Percentiles rank a stretch among this genome's conserved stretches.
Conservation (phyloP, 2,329 filamentous ascomycete genomes). For the Teratosphaeria viscida region DNA sequence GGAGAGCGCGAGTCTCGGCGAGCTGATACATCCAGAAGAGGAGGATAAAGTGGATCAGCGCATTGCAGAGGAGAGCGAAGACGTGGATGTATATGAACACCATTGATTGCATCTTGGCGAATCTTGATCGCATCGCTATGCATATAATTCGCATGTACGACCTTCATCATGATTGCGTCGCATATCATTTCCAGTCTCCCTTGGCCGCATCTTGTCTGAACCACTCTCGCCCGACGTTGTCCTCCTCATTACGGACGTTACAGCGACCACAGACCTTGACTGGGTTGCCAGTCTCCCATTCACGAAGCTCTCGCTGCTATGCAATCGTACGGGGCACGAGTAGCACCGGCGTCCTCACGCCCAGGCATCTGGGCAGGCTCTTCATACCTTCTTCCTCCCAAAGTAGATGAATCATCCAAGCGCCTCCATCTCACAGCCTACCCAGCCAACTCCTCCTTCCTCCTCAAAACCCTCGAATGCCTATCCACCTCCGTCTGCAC, state of each 20-base stretch:
- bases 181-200: neutral
- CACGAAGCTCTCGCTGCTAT: no score
- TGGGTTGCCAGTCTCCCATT: no score
- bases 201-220: neutral
- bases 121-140: neutral
- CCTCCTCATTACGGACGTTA: neutral
- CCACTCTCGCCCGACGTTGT: neutral
- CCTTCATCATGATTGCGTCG: neutral
- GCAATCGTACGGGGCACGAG: no score
- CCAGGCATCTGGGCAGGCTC: neutral
- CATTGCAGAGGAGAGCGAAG: neutral
- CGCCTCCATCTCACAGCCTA: neutral
- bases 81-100: neutral
- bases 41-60: neutral
- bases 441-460: slow-evolving; percentile 66
- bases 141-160: neutral
- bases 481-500: slow-evolving; percentile 82
- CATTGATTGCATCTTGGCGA: neutral
- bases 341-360: neutral
- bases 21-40: slow-evolving; percentile 1
- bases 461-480: slow-evolving; percentile 71
- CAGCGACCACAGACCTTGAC: no score
- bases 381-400: neutral
- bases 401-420: neutral
- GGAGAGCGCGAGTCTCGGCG: slow-evolving; percentile 3